These are phyloP conservation scores for Strobilomyces dryophilus DNA, from an alignment of 768 basidiomycete genomes.

Conservation along the genomic window DNA sequence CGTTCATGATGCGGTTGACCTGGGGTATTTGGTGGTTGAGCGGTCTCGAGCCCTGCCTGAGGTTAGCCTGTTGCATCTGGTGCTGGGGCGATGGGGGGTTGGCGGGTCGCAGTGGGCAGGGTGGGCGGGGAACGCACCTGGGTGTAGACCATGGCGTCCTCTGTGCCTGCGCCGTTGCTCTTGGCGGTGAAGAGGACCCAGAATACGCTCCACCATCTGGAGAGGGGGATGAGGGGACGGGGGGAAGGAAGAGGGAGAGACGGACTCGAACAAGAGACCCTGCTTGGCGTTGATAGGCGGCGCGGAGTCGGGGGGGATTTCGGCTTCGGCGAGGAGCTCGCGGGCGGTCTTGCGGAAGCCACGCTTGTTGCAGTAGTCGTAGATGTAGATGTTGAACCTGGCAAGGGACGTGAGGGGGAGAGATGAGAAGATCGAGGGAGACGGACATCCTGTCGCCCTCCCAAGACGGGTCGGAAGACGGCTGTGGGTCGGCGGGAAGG, in stretches of 20 bases:
- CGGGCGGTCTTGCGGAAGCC: constrained; percentile 71
- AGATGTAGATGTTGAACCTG: constrained; percentile 89
- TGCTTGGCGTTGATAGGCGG: constrained; percentile 84
- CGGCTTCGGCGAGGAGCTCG: constrained; percentile 64
- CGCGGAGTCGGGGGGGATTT: constrained; percentile 53
- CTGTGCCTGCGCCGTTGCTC: constrained; percentile 59
- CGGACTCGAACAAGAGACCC: constrained; percentile 80
- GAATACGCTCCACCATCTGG: constrained; percentile 87
- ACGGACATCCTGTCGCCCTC: constrained; percentile 83
- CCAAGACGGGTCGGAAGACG: constrained; percentile 52
- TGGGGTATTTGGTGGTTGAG: constrained; percentile 26
- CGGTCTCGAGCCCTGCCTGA: constrained; percentile 31
- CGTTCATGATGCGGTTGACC: constrained; percentile 31
- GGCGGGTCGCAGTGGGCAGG: constrained; percentile 10
- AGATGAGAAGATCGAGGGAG: background rate
- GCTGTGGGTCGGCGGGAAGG: constrained; percentile 10
- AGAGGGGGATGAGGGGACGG: background rate
- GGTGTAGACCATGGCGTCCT: constrained; percentile 68
- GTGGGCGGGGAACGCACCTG: constrained; percentile 46
- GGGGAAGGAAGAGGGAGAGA: background rate
- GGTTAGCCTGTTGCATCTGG: constrained; percentile 31
- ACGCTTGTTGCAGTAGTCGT: constrained; percentile 80
- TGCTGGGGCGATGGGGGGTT: constrained; percentile 25
- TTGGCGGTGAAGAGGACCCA: constrained; percentile 85
- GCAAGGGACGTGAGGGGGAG: background rate